Percentiles rank a stretch among this genome's conserved stretches.
These are phyloP conservation scores for Wickerhamomyces pijperi DNA, from an alignment of 805 yeast genomes.

Conservation along the genomic window DNA sequence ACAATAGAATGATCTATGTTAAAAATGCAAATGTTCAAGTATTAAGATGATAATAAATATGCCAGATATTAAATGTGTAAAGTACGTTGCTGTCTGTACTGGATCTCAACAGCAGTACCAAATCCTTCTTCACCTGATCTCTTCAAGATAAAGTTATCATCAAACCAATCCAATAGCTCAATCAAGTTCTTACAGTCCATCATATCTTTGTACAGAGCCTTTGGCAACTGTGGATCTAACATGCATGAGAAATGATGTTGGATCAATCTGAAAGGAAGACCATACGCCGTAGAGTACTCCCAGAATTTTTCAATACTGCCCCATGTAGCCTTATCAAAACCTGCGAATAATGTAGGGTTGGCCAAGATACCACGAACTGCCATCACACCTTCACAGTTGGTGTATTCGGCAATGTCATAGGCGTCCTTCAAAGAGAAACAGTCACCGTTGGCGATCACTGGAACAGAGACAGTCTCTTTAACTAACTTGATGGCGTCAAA, in stretches of 20 bases:
- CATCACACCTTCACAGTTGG: constrained; percentile 91
- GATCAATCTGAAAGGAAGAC: constrained; percentile 71
- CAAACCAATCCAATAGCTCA: constrained; percentile 78
- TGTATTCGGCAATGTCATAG: constrained; percentile 42
- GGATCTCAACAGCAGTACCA: constrained; percentile 41
- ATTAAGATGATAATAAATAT: no score
- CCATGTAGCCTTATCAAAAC: constrained; percentile 75
- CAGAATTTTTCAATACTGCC: constrained; percentile 75
- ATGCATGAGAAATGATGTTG: constrained; percentile 88
- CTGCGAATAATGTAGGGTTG: constrained; percentile 85
- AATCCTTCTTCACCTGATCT: constrained; percentile 63
- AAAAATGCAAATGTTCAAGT: no score
- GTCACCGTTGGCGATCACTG: constrained; percentile 98
- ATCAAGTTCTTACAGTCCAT: constrained; percentile 48
- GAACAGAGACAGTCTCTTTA: constrained; percentile 39
- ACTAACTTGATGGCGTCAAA: constrained; percentile 69
- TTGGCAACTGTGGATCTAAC: constrained; percentile 48
- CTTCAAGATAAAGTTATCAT: constrained; percentile 50
- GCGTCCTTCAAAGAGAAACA: constrained; percentile 64
- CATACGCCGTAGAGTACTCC: constrained; percentile 69
- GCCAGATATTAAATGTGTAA: constrained; percentile 16
- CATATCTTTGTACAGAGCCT: constrained; percentile 43
- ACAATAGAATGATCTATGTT: no score
- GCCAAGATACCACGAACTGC: constrained; percentile 80
- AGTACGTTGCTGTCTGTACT: constrained; percentile 22